phyloP scores from a whole-genome alignment of 1,284 basidiomycete species.

The Stereum hirsutum region DNA sequence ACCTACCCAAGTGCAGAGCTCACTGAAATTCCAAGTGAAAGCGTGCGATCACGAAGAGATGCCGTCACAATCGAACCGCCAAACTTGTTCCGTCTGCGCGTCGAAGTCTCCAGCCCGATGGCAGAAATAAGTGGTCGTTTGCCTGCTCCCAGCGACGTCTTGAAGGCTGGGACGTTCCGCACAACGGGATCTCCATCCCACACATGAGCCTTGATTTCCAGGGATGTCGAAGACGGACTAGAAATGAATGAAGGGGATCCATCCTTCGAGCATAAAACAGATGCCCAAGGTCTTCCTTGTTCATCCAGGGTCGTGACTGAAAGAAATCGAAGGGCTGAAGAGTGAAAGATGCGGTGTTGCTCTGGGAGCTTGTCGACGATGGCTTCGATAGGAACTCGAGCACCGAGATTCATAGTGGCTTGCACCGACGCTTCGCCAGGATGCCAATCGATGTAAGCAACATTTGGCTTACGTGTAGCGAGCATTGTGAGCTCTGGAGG shows the following conservation, averaged over 20 bases:
- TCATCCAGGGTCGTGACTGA: not conserved
- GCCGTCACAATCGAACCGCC: not conserved
- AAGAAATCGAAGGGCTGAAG: not conserved
- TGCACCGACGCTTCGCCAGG: not conserved
- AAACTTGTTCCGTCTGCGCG: not conserved
- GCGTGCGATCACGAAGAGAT: not conserved
- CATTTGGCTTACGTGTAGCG: no score
- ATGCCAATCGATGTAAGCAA: no score
- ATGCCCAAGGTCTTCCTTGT: not conserved
- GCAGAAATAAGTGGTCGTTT: not conserved
- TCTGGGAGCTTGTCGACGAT: not conserved
- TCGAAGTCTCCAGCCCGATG: not conserved
- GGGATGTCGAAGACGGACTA: not conserved
- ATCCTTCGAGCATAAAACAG: not conserved
- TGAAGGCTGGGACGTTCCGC: not conserved
- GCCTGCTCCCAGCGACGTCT: not conserved
- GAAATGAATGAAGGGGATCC: not conserved
- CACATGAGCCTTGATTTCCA: not conserved
- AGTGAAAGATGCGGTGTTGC: not conserved
- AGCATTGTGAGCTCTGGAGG: no score
- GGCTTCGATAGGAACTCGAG: not conserved
- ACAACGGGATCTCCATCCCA: not conserved
- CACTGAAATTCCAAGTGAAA: not conserved
- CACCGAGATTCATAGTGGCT: not conserved
- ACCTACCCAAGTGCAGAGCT: not conserved